These are phyloP conservation scores for Angomonas desouzai DNA, from an alignment of 208 protist species.

Conservation along the genomic window DNA sequence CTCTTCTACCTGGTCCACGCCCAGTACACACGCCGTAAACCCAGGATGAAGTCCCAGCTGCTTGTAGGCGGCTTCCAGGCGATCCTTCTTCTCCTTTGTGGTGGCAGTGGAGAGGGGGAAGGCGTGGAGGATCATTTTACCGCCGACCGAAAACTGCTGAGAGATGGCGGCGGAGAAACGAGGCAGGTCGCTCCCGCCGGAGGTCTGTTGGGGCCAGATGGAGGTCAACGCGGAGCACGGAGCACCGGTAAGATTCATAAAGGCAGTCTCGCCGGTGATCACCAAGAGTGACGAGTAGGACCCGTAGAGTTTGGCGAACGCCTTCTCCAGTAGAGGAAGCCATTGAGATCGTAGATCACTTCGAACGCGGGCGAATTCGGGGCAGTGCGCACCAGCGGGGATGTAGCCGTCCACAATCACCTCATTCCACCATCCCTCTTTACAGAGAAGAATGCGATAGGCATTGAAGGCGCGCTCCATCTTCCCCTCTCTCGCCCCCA, in stretches of 20 bases:
- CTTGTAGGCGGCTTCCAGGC: conserved; percentile 26
- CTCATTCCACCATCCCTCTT: conserved; percentile 40
- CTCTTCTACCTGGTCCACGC: conserved; percentile 23
- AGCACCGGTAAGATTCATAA: conserved; percentile 41
- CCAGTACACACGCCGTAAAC: conserved; percentile 25
- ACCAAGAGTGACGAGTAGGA: conserved; percentile 54
- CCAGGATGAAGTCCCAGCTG: conserved; percentile 31
- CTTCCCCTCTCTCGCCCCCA: conserved; percentile 18
- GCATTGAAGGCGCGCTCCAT: conserved; percentile 37
- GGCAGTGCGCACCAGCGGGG: conserved; percentile 23
- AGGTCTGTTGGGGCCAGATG: conserved; percentile 24
- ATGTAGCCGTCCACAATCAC: conserved; percentile 49
- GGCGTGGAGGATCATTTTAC: conserved; percentile 22
- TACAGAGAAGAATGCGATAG: conserved; percentile 51
- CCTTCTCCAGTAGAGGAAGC: conserved; percentile 73
- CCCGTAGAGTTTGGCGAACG: conserved; percentile 68
- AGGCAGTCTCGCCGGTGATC: conserved; percentile 29
- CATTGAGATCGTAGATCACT: conserved; percentile 52
- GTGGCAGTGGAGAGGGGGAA: conserved; percentile 37
- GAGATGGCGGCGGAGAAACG: conserved; percentile 25
- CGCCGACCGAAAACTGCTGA: conserved; percentile 3
- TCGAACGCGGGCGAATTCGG: conserved; percentile 25
- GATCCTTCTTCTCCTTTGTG: conserved; percentile 21
- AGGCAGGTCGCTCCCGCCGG: background rate
- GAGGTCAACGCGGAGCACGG: conserved; percentile 27